Base-by-base conservation (phyloP, 2,329 filamentous ascomycete species). In the Fusarium subtropicale region DNA sequence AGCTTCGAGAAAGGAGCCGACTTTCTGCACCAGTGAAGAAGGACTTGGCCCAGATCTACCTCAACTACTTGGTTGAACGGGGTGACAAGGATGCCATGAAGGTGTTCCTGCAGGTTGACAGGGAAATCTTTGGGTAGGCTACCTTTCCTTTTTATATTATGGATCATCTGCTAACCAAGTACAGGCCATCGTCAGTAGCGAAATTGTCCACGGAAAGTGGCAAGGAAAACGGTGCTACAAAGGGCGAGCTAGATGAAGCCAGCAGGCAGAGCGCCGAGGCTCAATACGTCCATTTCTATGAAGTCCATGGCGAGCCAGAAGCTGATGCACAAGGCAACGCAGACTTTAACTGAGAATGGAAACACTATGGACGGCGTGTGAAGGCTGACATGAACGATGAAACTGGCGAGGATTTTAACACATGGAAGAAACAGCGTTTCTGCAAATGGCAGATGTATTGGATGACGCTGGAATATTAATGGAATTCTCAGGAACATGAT, bases 81-180 rank as follows among this genome's bases (percentile, higher is more conserved):
- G 94, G 95, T 16, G 90, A 88, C 64, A 92, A 94, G 77, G 88
- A 94, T 33, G 88, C 93, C 3, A 95, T 97, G 82, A 93, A 94
- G 80, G 91, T 94, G 73, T 97, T 94, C 78, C 85, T 97, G 76
- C 83, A 86, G 62, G 83, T 98, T 36, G 95, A 99, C 77, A 88
- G 90, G 44, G 92, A 97, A 78, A 88, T 97, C 63, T 96, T 97
- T 78, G 96, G 96, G 89, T 90, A 82, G 79, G 88, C 75, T 45
- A 20, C 13, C 42, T 50, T 15, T 50, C 22, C 48, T n/a, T 10
- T 3, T n/a, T 15, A 24, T 36, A n/a, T 31, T 7, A 34, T 61
- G 68, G 56, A 58, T 20, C 54, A 33, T 16, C 9, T 33, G 44
- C 67, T 68, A 31, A 71, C 46, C 13, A n/a, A 20, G 10, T 54